Percentiles rank a stretch among this genome's conserved stretches.
Evolutionary conservation across 2,329 filamentous ascomycete species (phyloP).

Genomic region (Ilyonectria destructans): DNA sequence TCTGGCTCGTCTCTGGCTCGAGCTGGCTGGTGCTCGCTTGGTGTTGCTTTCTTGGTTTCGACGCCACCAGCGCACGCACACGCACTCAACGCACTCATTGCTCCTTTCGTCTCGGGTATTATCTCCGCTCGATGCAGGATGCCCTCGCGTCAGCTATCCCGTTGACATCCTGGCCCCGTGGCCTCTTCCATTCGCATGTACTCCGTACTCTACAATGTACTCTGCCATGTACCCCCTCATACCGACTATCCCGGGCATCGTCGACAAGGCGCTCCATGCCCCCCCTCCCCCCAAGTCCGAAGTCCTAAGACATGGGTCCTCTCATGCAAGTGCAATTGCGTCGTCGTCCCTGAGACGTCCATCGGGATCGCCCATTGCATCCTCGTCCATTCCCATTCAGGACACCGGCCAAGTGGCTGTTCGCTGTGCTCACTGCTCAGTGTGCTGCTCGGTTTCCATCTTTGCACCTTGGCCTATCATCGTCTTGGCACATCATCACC

Average conservation of each 20-base stretch:
- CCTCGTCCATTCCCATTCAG: slow-evolving; percentile 35
- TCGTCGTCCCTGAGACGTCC: slow-evolving; percentile 36
- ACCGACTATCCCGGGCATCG: slow-evolving; percentile 15
- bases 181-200: neutral
- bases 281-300: no score
- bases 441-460: slow-evolving; percentile 32
- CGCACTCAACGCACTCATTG: slow-evolving; percentile 27
- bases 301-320: no score
- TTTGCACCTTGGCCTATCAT: slow-evolving; percentile 17
- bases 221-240: slow-evolving; percentile 1
- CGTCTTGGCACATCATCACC: neutral
- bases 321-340: slow-evolving; percentile 42
- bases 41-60: slow-evolving; percentile 1
- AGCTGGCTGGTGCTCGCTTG: neutral
- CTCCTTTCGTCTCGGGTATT: slow-evolving; percentile 31
- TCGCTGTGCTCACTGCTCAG: slow-evolving; percentile 10
- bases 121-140: neutral
- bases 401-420: slow-evolving; percentile 43
- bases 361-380: slow-evolving; percentile 26
- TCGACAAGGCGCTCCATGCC: slow-evolving; percentile 27
- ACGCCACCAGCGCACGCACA: neutral
- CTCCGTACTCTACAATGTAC: neutral
- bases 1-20: neutral
- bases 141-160: neutral
- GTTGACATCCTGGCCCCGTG: neutral